These are phyloP conservation scores for Sugiyamaella neomexicana DNA, from an alignment of 1,139 yeast species.

Conservation along the genomic window DNA sequence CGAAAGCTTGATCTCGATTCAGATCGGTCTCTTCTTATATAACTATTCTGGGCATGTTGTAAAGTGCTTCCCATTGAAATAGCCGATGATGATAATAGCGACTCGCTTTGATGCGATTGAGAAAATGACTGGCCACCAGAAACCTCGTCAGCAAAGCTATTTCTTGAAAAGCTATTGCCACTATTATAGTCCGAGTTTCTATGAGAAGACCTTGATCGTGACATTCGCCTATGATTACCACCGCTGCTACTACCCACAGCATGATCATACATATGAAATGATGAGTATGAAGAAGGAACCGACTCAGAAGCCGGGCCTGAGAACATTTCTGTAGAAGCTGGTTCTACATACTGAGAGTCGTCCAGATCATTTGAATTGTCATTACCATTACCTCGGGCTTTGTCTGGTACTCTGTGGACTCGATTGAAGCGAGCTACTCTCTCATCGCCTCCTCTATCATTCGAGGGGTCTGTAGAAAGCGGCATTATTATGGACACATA, in stretches of 20 bases:
- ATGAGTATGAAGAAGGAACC: constrained; percentile 84
- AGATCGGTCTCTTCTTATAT: constrained; percentile 24
- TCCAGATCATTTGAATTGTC: constrained; percentile 5
- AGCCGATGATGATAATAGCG: constrained; percentile 15
- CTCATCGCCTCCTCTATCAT: constrained; percentile 5
- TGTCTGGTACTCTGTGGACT: background rate
- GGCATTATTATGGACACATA: constrained; percentile 8
- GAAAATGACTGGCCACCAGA: background rate
- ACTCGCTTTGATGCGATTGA: constrained; percentile 7
- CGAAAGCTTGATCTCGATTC: constrained; percentile 51
- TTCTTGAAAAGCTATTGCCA: constrained; percentile 13
- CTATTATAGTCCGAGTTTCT: constrained; percentile 24
- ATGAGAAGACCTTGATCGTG: constrained; percentile 35
- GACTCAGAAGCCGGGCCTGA: constrained; percentile 90
- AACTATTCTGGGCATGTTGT: constrained; percentile 2
- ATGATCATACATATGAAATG: constrained; percentile 81
- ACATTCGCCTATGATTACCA: constrained; percentile 45
- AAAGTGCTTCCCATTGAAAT: constrained; percentile 7
- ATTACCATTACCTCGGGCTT: background rate
- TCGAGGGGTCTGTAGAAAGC: background rate
- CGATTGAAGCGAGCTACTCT: constrained; percentile 10
- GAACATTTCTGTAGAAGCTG: constrained; percentile 62
- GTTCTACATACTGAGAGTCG: constrained; percentile 35
- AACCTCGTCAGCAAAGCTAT: constrained; percentile 18
- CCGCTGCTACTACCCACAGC: background rate